Conservation (phyloP, 164 flowering plant genomes). For the Vitis vinifera region ASM3070453v1 NC_081805.1:12198501-12199000, state of each 20-base stretch:
- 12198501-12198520: conserved; percentile 19
- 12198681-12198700: conserved; percentile 17
- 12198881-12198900: conserved; percentile 16
- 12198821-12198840: conserved; percentile 40
- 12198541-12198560: conserved; percentile 42
- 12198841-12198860: conserved; percentile 44
- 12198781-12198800: conserved; percentile 15
- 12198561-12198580: conserved; percentile 31
- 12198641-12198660: conserved; percentile 17
- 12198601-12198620: conserved; percentile 16
- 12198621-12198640: conserved; percentile 51
- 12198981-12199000: conserved; percentile 65
- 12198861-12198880: conserved; percentile 13
- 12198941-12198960: conserved; percentile 83
- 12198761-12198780: conserved; percentile 22
- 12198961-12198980: conserved; percentile 56
- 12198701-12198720: conserved; percentile 39
- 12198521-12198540: conserved; percentile 31
- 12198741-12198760: conserved; percentile 63
- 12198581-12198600: conserved; percentile 25
- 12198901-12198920: conserved; percentile 28
- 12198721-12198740: conserved; percentile 49
- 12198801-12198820: conserved; percentile 30
- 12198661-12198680: conserved; percentile 22
- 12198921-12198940: conserved; percentile 50